A percentile compares a stretch with the other conserved stretches of the same genome.
These are phyloP conservation scores for Quercus lobata DNA, from an alignment of 331 rosid species.

Conservation along the genomic window DNA sequence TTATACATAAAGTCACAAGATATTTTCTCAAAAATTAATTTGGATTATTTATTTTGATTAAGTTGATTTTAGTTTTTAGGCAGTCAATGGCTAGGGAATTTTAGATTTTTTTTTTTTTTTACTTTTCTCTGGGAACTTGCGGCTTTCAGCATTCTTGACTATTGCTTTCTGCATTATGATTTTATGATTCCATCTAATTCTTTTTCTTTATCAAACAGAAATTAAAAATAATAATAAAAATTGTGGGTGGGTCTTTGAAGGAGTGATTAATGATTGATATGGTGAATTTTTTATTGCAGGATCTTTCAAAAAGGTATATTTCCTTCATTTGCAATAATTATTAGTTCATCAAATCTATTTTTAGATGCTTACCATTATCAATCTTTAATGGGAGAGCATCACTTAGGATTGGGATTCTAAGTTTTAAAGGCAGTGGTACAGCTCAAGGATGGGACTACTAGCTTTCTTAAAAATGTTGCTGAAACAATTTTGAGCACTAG, in stretches of 20 bases:
- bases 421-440: conserved; percentile 84
- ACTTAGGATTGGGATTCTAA: conserved; percentile 83
- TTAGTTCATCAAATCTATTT: not conserved
- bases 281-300: conserved; percentile 92
- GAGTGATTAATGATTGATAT: conserved; percentile 90
- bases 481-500: conserved; percentile 92
- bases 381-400: conserved; percentile 71
- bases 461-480: conserved; percentile 69
- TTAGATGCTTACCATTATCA: conserved; percentile 11
- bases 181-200: conserved; percentile 9
- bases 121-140: not conserved
- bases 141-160: not conserved
- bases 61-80: not conserved
- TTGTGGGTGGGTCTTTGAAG: conserved; percentile 93
- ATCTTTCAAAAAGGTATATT: conserved; percentile 70
- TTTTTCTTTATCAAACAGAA: conserved; percentile 21
- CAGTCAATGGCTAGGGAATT: not conserved
- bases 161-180: not conserved
- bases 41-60: not conserved
- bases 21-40: not conserved
- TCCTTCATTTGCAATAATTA: conserved; percentile 3
- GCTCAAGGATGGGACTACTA: conserved; percentile 92
- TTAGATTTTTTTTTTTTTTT: not conserved
- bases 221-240: conserved; percentile 26
- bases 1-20: not conserved